Conservation (phyloP, 768 basidiomycete genomes). For the Lentinus brumalis region DNA sequence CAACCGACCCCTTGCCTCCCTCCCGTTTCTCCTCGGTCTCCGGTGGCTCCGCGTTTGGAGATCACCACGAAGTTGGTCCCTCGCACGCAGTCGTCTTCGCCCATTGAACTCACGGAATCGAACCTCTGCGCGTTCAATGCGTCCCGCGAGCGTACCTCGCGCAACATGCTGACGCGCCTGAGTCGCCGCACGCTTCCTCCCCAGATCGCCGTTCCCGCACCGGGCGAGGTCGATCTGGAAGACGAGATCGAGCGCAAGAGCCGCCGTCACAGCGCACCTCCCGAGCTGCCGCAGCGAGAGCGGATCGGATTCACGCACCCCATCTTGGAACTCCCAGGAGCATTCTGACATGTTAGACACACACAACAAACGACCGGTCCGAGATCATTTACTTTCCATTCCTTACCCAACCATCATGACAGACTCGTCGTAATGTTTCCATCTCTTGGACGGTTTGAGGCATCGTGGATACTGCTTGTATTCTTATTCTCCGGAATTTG, state of each 20-base stretch:
- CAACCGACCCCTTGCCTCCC: conserved; percentile 33
- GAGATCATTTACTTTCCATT: conserved; percentile 5
- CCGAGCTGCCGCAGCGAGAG: conserved; percentile 52
- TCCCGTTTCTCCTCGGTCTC: conserved; percentile 37
- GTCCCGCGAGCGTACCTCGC: conserved; percentile 54
- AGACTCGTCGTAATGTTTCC: conserved; percentile 16
- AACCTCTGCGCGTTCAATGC: conserved; percentile 54
- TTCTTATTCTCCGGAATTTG: conserved; percentile 20
- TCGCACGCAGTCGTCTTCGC: conserved; percentile 43
- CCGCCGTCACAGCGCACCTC: conserved; percentile 61
- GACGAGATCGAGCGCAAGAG: conserved; percentile 40
- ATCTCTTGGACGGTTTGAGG: conserved; percentile 13
- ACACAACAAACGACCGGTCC: not conserved
- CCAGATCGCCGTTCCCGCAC: conserved; percentile 21
- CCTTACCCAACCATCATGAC: not conserved
- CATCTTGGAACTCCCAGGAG: conserved; percentile 57
- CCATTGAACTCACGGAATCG: conserved; percentile 51
- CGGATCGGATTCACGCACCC: conserved; percentile 63
- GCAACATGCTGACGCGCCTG: conserved; percentile 67
- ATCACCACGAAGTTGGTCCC: conserved; percentile 53
- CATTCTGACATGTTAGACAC: conserved; percentile 45
- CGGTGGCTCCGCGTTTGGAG: conserved; percentile 44
- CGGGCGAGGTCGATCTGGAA: conserved; percentile 29
- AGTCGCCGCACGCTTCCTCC: conserved; percentile 53
- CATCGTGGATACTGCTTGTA: conserved; percentile 22